Percentiles rank a stretch among this genome's conserved stretches.
Evolutionary conservation across 148 eudicot genomes (phyloP).

Genomic region (Rhododendron ovatum): DNA sequence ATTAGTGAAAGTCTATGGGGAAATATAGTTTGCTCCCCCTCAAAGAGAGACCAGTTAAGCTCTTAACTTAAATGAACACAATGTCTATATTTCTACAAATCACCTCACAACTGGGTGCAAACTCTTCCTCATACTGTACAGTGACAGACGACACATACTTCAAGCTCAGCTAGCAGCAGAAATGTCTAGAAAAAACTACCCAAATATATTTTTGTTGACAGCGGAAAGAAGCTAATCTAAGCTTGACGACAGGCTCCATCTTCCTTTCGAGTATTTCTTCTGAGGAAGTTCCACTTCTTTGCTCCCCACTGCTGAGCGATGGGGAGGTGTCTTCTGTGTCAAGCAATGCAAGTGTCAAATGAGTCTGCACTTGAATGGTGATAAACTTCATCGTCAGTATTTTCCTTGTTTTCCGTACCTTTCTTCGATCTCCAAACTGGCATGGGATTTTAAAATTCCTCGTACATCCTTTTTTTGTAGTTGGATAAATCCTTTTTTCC

Average conservation of each 20-base stretch:
- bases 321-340: conserved; percentile 51
- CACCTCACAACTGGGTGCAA: conserved; percentile 19
- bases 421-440: conserved; percentile 17
- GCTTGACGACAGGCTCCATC: conserved; percentile 52
- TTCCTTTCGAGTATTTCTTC: conserved; percentile 52
- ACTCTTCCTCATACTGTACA: neutral
- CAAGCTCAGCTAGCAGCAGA: neutral
- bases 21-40: neutral
- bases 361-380: conserved; percentile 51
- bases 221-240: conserved; percentile 26
- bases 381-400: conserved; percentile 67
- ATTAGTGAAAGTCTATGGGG: too few species aligned
- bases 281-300: conserved; percentile 35
- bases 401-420: conserved; percentile 24
- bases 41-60: neutral
- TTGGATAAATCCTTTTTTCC: too few species aligned
- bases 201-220: neutral
- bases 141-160: neutral
- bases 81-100: neutral
- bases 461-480: conserved; percentile 17
- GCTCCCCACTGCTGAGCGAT: conserved; percentile 51
- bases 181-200: too few species aligned
- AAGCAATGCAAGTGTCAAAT: conserved; percentile 54
- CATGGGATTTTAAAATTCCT: conserved; percentile 24
- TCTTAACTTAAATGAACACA: neutral